Percentiles rank a stretch among this genome's conserved stretches.
These are phyloP conservation scores for Pseudozyma thailandica DNA, from an alignment of 1,284 basidiomycete genomes.

Conservation along the genomic window DNA sequence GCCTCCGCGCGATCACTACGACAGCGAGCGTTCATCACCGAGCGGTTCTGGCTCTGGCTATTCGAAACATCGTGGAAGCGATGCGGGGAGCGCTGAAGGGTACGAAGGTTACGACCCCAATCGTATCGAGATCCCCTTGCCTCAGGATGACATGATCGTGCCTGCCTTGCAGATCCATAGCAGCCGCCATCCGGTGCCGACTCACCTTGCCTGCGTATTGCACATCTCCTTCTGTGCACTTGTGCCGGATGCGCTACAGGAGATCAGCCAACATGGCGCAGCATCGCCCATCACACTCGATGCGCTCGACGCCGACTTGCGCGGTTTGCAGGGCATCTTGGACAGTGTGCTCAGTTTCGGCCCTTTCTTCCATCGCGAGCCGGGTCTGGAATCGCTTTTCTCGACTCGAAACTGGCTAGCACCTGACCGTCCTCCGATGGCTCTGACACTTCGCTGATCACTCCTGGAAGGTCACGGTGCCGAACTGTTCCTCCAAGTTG, in stretches of 20 bases:
- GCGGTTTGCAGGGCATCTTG: constrained; percentile 38
- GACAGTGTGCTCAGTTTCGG: constrained; percentile 46
- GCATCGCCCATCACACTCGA: constrained; percentile 34
- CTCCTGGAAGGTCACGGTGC: background rate
- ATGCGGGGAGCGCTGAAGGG: constrained; percentile 14
- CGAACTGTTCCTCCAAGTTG: background rate
- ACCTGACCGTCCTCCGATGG: constrained; percentile 29
- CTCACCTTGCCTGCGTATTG: constrained; percentile 27
- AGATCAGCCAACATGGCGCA: constrained; percentile 39
- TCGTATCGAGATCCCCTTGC: constrained; percentile 22
- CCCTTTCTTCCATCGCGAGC: constrained; percentile 37
- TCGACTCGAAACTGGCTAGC: constrained; percentile 46
- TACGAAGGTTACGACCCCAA: constrained; percentile 6
- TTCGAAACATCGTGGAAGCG: constrained; percentile 26
- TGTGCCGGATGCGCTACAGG: constrained; percentile 43
- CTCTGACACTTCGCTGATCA: constrained; percentile 26
- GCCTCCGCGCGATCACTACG: constrained; percentile 10
- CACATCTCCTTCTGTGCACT: constrained; percentile 48
- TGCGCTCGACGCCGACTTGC: constrained; percentile 34
- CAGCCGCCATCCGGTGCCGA: constrained; percentile 46
- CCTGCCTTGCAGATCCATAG: constrained; percentile 47
- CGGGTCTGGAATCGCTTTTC: constrained; percentile 31
- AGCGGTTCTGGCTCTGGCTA: constrained; percentile 11
- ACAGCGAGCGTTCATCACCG: constrained; percentile 18
- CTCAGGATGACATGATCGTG: constrained; percentile 47